These are phyloP conservation scores for Naganishia cerealis DNA, from an alignment of 1,284 basidiomycete species.

Conservation along the genomic window DNA sequence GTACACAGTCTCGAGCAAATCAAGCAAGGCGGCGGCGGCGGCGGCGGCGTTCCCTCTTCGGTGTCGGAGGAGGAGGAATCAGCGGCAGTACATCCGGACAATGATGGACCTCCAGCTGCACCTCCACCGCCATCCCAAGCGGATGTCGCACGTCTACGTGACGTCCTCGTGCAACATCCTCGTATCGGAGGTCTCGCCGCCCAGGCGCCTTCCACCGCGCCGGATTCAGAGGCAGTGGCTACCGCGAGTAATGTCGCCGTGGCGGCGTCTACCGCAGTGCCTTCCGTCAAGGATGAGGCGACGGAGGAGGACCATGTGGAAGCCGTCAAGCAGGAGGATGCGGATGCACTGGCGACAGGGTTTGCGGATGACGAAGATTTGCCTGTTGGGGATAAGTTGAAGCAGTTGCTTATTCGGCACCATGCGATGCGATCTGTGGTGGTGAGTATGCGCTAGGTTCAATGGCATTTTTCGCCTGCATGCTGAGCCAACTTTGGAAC, in stretches of 20 bases:
- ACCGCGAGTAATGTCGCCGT: slow-evolving; percentile 30
- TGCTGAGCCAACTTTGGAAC: not conserved
- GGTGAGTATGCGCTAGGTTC: slow-evolving; percentile 58
- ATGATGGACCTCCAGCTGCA: slow-evolving; percentile 23
- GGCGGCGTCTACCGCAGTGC: slow-evolving; percentile 11
- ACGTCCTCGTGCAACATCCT: slow-evolving; percentile 43
- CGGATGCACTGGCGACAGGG: slow-evolving; percentile 9
- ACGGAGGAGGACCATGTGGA: slow-evolving; percentile 4
- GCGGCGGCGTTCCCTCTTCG: slow-evolving; percentile 8
- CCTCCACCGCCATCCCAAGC: slow-evolving; percentile 47
- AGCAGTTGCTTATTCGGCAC: slow-evolving; percentile 70
- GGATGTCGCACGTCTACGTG: slow-evolving; percentile 45
- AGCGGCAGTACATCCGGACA: slow-evolving; percentile 7
- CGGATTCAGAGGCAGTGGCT: slow-evolving; percentile 32
- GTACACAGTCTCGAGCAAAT: slow-evolving; percentile 73
- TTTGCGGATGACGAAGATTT: slow-evolving; percentile 14
- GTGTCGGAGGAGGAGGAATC: not conserved
- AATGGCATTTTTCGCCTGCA: not conserved
- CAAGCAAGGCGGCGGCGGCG: slow-evolving; percentile 32
- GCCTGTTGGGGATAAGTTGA: slow-evolving; percentile 68
- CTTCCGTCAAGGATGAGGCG: slow-evolving; percentile 18
- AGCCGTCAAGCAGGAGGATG: not conserved
- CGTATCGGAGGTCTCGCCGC: slow-evolving; percentile 35
- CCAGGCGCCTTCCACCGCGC: slow-evolving; percentile 36
- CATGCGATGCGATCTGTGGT: slow-evolving; percentile 72